Evolutionary conservation across 192 early-diverging fungal species (phyloP), one percentile per base, ranked within the genome.

Genomic region (Podila verticillata): DNA sequence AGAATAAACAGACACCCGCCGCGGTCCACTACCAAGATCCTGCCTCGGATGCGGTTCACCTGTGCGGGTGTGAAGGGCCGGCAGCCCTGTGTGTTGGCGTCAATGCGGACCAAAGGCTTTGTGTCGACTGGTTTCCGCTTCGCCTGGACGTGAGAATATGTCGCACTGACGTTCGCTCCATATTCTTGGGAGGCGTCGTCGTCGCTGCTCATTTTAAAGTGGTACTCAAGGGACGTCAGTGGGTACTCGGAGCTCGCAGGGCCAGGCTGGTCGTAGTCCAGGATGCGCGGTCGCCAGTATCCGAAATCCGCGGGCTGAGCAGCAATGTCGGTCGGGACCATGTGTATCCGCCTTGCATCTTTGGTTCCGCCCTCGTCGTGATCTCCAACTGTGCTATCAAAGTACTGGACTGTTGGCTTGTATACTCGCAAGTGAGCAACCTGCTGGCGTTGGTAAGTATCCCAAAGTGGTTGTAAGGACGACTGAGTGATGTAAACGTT

Each of bases 1-100:
- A 83, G 62, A 12, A 78, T 66, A 56, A 89, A 89, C 4, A 71
- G 44, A 67, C 87, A 89, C 20, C 58, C 48, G 0, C 87, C 84
- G 8, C 87, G 64, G 24, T 78, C 74, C 0, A 89, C 74, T 0
- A 87, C 58, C 30, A 87, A 17, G 30, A 86, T 72, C n/a, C 80
- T 82, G 30, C 64, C 75, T 7, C 36, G 60, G 29, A 86, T 72
- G 8, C 48, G 34, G 0, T 57, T 22, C 19, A 63, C 24, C 47
- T 85, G 79, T 15, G 70, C 61, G 12, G 12, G 22, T 5, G 73
- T 71, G 48, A 70, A 89, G 2, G 65, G 60, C 5, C 60, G 65
- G 57, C 87, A 89, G 15, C 81, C 87, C 17, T 48, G 34, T 10
- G 48, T 57, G 34, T 78, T 72, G 29, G 51, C 48, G 8, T 47